Percentiles rank a stretch among this genome's conserved stretches.
phyloP scores from a whole-genome alignment of 106 monocot species.

The Gastrodia elata region DNA sequence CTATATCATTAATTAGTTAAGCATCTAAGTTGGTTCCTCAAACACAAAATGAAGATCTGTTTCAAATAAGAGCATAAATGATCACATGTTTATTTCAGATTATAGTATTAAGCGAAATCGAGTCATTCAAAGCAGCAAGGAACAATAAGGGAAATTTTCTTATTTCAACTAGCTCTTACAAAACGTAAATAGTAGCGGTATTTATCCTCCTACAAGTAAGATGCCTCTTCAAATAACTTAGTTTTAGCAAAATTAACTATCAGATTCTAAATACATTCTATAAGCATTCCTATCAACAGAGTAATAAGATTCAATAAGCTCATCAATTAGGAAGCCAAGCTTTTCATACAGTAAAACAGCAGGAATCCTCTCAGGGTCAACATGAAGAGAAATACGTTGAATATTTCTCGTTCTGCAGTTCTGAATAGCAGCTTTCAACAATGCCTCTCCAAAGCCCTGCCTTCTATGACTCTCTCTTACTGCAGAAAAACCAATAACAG shows the following conservation, averaged over 20 bases:
- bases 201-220: background rate
- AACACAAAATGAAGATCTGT: background rate
- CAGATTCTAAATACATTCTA: constrained; percentile 80
- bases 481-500: constrained; percentile 10
- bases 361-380: constrained; percentile 58
- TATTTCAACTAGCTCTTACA: background rate
- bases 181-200: background rate
- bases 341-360: constrained; percentile 66
- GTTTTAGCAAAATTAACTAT: constrained; percentile 5
- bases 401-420: constrained; percentile 63
- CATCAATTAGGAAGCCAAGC: constrained; percentile 62
- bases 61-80: background rate
- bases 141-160: background rate
- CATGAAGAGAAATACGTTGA: constrained; percentile 75
- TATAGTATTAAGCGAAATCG: background rate
- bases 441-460: constrained; percentile 57
- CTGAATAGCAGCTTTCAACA: constrained; percentile 61
- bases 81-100: no score
- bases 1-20: background rate
- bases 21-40: background rate
- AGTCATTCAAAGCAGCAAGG: background rate
- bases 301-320: constrained; percentile 54
- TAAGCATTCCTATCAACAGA: constrained; percentile 69
- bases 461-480: constrained; percentile 74
- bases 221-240: background rate